Evolutionary conservation across 345 rosid genomes (phyloP).

Genomic region (Salix suchowensis): DNA sequence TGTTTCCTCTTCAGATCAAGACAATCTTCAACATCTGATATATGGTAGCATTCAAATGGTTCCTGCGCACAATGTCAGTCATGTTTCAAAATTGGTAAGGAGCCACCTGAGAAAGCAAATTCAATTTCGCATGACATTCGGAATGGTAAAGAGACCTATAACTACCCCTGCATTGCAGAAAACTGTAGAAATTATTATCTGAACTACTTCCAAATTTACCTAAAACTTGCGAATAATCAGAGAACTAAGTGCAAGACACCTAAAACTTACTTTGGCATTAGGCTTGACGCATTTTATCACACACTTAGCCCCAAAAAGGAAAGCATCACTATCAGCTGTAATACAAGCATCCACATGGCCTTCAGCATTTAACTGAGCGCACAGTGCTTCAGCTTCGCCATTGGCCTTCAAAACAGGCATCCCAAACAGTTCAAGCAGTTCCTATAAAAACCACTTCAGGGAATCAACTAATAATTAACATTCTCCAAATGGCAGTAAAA

Average conservation of each 20-base stretch:
- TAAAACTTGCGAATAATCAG: neutral
- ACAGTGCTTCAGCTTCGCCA: constrained; percentile 94
- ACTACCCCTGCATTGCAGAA: neutral
- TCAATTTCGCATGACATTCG: neutral
- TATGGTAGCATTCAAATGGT: constrained; percentile 82
- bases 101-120: neutral
- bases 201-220: neutral
- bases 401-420: constrained; percentile 73
- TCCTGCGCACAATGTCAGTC: constrained; percentile 48
- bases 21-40: constrained; percentile 81
- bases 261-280: constrained; percentile 54
- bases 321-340: constrained; percentile 89
- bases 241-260: neutral
- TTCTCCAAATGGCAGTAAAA: neutral
- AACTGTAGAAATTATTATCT: neutral
- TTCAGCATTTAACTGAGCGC: constrained; percentile 70
- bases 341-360: constrained; percentile 90
- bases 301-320: constrained; percentile 82
- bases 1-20: constrained; percentile 77
- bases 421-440: constrained; percentile 71
- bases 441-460: constrained; percentile 36
- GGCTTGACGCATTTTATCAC: constrained; percentile 74
- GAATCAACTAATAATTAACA: neutral
- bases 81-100: constrained; percentile 2
- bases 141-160: neutral